These are phyloP conservation scores for Boletus barrowsii DNA, from an alignment of 768 basidiomycete genomes.

Conservation along the genomic window DNA sequence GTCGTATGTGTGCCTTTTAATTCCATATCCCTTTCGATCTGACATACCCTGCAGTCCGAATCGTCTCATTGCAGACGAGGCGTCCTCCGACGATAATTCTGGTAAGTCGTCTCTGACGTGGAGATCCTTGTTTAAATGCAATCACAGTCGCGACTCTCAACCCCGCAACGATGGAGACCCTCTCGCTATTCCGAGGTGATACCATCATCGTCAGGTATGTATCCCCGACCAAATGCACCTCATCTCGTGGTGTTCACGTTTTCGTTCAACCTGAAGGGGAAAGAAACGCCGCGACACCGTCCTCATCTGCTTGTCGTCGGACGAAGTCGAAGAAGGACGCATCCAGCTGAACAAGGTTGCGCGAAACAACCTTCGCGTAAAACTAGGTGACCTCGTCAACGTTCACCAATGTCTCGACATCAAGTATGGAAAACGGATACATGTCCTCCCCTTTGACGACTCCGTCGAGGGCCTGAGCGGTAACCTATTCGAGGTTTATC, in stretches of 20 bases:
- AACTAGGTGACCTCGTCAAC: conserved; percentile 93
- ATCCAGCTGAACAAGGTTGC: conserved; percentile 99
- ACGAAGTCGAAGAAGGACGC: conserved; percentile 96
- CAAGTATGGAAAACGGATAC: conserved; percentile 98
- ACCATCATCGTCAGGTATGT: conserved; percentile 88
- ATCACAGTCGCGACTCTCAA: conserved; percentile 84
- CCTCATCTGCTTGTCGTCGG: conserved; percentile 91
- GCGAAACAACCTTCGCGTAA: conserved; percentile 97
- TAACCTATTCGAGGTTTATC: conserved; percentile 97
- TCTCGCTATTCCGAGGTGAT: conserved; percentile 94
- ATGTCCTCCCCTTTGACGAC: conserved; percentile 96
- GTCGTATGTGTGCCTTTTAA: conserved; percentile 62
- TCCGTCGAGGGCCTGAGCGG: conserved; percentile 97
- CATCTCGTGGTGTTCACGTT: not conserved
- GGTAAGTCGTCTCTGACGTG: conserved; percentile 44
- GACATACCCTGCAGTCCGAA: conserved; percentile 67
- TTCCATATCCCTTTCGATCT: conserved; percentile 10
- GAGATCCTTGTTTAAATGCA: conserved; percentile 16
- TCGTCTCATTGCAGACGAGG: conserved; percentile 96
- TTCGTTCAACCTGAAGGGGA: conserved; percentile 50
- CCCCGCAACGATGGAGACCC: conserved; percentile 93
- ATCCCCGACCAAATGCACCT: not conserved
- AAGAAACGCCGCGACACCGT: conserved; percentile 99
- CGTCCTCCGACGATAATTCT: conserved; percentile 93
- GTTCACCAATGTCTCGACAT: conserved; percentile 97